Evolutionary conservation across 139 green algal genomes (phyloP), one percentile per base, ranked within the genome.

Genomic region (Gonium pectorale): DNA sequence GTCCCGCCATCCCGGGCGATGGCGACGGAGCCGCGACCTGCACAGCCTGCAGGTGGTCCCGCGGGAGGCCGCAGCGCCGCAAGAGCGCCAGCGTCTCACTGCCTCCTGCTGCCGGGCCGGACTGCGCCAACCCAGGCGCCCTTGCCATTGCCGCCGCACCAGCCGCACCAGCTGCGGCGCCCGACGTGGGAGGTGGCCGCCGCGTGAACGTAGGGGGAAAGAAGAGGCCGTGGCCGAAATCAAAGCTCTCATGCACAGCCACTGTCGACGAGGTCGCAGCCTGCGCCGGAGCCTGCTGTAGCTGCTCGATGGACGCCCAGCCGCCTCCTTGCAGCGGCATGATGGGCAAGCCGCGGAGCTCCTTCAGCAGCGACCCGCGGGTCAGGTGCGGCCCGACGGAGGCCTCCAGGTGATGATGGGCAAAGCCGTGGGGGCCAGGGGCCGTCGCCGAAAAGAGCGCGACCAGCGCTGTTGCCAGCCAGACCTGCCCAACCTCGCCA

Each of bases 241-340:
- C n/a, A n/a, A n/a, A n/a, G n/a, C n/a, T n/a, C n/a, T n/a, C n/a
- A n/a, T n/a, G n/a, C n/a, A n/a, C n/a, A n/a, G n/a, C n/a, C n/a
- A n/a, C n/a, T n/a, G n/a, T n/a, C n/a, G n/a, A n/a, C 46, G 46
- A 54, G 46, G 13, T 15, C 13, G 46, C 46, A 11, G 46, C 46
- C 13, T 54, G 13, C 46, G 46, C 13, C 46, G 11, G 46, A 54
- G 46, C 46, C n/a, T n/a, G 26, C 70, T 7, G 1, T 27, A 79
- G 51, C 51, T 54, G 7, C 26, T 70, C 54, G 19, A 71, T 5
- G 6, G 70, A 49, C 0, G 59, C 78, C 67, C 69, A 89, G 38
- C 85, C 38, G 3, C 88, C 81, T 29, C 75, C 81, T 38, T 63
- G 49, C 31, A 92, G 75, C 6, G 85, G 88, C 54, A 92, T 40